Evolutionary conservation across 2,329 filamentous ascomycete species (phyloP), one percentile per base, ranked within the genome.

Genomic region (Neoascochyta sp.): DNA sequence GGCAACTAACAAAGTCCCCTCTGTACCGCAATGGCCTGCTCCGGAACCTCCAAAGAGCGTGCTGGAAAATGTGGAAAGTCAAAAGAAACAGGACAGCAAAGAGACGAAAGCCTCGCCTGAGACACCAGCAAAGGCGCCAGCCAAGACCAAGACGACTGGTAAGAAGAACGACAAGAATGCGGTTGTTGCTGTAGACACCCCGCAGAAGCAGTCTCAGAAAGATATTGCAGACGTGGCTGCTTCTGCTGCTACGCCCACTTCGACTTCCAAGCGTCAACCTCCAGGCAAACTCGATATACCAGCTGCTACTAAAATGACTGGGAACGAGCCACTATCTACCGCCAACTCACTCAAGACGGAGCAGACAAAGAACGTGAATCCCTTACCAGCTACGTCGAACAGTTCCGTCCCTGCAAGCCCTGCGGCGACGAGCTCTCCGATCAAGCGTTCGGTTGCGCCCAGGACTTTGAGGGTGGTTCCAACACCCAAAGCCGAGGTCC

Each of bases 381-480:
- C 47, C 6, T 16, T 52, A 9, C 54, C 57, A 15, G 27, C 49
- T 15, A 64, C 73, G 4, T 65, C 66, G 12, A 71, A 71, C 60
- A 65, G 66, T 8, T 67, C 74, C 11, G 65, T 69, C 7, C 63
- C 66, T 11, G 64, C 72, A 17, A 73, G 71, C 5, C 64, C 72
- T 2, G 72, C 73, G 22, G 75, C 78, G 10, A 76, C 76, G 0
- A 51, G 52, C 11, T 69, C 67, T 4, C 65, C 68, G 4, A 52
- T 65, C 14, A 63, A 65, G 38, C 65, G 64, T 27, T 41, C 57
- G 27, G 45, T 44, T 11, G 64, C 68, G 4, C 73, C 81, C 0
- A 81, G 82, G 52, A 85, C 81, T 1, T 60, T 88, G 19, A 74
- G 83, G n/a, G 71, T 88, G 6, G 69, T 84, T n/a, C 69, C 80